A percentile compares a stretch with the other conserved stretches of the same genome.
These are phyloP conservation scores for Yamadazyma diddensiae DNA, from an alignment of 1,139 yeast genomes.

Conservation along the genomic window DNA sequence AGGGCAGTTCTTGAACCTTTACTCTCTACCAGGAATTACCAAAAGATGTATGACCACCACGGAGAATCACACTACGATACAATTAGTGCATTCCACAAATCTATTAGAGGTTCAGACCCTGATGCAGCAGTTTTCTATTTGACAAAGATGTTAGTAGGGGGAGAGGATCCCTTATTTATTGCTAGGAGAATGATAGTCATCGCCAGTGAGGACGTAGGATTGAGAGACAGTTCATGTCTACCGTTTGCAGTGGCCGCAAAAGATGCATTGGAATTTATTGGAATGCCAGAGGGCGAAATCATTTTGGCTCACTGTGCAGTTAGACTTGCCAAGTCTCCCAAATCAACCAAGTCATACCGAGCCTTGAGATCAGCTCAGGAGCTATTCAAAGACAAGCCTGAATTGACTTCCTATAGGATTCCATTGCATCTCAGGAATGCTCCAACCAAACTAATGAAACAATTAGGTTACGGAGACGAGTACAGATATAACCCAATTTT, in stretches of 20 bases:
- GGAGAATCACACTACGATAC: conserved; percentile 95
- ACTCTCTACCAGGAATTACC: conserved; percentile 39
- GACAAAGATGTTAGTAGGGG: conserved; percentile 83
- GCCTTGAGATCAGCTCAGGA: conserved; percentile 69
- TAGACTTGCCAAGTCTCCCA: conserved; percentile 79
- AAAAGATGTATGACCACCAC: conserved; percentile 73
- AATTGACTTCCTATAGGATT: conserved; percentile 59
- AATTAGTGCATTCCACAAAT: conserved; percentile 90
- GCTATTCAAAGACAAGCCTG: conserved; percentile 56
- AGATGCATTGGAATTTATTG: conserved; percentile 87
- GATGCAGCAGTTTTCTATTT: conserved; percentile 88
- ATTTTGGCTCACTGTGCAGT: conserved; percentile 91
- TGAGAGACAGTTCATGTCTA: conserved; percentile 75
- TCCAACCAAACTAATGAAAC: conserved; percentile 87
- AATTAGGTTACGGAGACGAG: conserved; percentile 77
- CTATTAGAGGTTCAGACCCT: conserved; percentile 82
- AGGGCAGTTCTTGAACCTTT: conserved; percentile 38
- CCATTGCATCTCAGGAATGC: conserved; percentile 90
- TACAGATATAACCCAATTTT: conserved; percentile 88
- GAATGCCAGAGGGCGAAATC: conserved; percentile 93
- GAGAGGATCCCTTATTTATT: conserved; percentile 92
- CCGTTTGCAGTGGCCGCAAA: conserved; percentile 87
- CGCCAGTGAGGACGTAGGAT: conserved; percentile 88
- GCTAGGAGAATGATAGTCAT: conserved; percentile 89
- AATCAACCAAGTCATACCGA: conserved; percentile 80